These are phyloP conservation scores for Talaromyces amestolkiae DNA, from an alignment of 2,329 filamentous ascomycete species.

Conservation along the genomic window DNA sequence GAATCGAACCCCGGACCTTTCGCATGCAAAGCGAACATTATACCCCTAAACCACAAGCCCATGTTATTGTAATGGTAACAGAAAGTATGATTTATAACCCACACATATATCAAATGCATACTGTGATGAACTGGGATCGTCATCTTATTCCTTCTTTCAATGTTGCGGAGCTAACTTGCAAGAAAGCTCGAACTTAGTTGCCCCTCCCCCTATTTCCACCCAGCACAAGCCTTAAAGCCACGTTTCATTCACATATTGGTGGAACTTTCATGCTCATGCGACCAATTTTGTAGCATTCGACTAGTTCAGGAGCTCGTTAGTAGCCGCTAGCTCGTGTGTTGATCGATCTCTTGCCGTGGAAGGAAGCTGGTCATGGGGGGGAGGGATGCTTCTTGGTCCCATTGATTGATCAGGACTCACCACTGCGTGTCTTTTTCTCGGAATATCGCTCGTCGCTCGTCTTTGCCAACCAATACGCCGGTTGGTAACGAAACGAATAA, in stretches of 20 bases:
- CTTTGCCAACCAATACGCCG: not conserved
- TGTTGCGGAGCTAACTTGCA: not conserved
- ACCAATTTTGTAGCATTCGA: not conserved
- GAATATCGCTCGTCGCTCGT: not conserved
- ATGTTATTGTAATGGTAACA: not conserved
- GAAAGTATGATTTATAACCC: not conserved
- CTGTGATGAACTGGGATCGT: not conserved
- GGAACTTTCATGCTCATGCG: conserved; percentile 8
- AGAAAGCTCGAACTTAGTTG: conserved; percentile 2
- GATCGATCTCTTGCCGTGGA: conserved; percentile 4
- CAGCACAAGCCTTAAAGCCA: conserved; percentile 8
- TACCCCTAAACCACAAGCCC: conserved; percentile 11
- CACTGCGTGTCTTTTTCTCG: not conserved
- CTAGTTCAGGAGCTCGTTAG: not conserved
- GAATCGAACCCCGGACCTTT: conserved; percentile 10
- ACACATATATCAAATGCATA: not conserved
- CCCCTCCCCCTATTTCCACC: conserved; percentile 16
- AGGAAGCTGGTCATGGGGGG: conserved; percentile 13
- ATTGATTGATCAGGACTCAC: not conserved
- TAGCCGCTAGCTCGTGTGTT: conserved; percentile 4
- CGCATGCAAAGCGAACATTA: conserved; percentile 10
- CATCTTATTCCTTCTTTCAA: not conserved
- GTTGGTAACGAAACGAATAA: not conserved
- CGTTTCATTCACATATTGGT: conserved; percentile 12
- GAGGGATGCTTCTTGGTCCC: conserved; percentile 3